These are phyloP conservation scores for Botrytis hyacinthi DNA, from an alignment of 2,329 filamentous ascomycete genomes.

Conservation along the genomic window DNA sequence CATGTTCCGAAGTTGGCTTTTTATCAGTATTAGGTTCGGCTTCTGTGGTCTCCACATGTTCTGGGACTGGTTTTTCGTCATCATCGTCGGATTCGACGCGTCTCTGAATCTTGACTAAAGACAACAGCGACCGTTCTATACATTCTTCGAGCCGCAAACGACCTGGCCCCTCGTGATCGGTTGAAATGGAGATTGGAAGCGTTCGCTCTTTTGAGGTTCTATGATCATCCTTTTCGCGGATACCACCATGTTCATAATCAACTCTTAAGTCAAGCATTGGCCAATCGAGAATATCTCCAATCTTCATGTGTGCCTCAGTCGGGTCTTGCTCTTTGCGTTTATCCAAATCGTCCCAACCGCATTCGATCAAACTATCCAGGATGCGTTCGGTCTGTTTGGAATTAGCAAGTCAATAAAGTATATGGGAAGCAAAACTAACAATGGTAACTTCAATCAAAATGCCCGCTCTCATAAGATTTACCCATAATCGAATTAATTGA, in stretches of 20 bases:
- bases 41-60: constrained; percentile 31
- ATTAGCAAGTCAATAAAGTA: constrained; percentile 23
- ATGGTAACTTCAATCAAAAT: constrained; percentile 83
- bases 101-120: constrained; percentile 78
- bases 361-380: constrained; percentile 77
- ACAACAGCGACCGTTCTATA: constrained; percentile 89
- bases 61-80: constrained; percentile 28
- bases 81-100: constrained; percentile 55
- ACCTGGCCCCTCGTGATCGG: constrained; percentile 51
- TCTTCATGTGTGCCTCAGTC: constrained; percentile 92
- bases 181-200: constrained; percentile 85
- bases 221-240: constrained; percentile 82
- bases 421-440: constrained; percentile 47
- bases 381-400: constrained; percentile 68
- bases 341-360: constrained; percentile 83
- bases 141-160: constrained; percentile 83
- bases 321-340: constrained; percentile 85
- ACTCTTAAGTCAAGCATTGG: constrained; percentile 89
- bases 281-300: constrained; percentile 83
- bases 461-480: constrained; percentile 84
- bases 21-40: constrained; percentile 21
- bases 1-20: constrained; percentile 28
- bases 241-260: constrained; percentile 90
- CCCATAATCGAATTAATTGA: constrained; percentile 82
- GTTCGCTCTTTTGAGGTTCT: constrained; percentile 91